Percentiles rank a stretch among this genome's conserved stretches.
Evolutionary conservation across 148 eudicot genomes (phyloP).

Genomic region (Heliosperma pusillum): DNA sequence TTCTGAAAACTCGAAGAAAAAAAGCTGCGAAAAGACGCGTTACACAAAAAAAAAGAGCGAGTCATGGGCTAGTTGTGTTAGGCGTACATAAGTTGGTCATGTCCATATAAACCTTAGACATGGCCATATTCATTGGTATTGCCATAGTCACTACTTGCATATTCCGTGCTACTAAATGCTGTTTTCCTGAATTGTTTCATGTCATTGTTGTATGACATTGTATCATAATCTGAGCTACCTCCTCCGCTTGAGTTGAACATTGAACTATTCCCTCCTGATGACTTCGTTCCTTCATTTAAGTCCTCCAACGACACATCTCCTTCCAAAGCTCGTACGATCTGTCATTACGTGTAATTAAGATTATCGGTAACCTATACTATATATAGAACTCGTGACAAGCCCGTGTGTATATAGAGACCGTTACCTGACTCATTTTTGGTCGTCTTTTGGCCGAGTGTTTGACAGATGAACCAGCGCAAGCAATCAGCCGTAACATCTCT

Average conservation of each 20-base stretch:
- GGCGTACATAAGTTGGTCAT: background rate
- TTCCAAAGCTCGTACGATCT: slow-evolving; percentile 78
- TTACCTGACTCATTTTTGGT: slow-evolving; percentile 86
- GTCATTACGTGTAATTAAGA: background rate
- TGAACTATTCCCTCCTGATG: slow-evolving; percentile 2
- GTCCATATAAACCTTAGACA: too few species aligned
- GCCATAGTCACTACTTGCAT: slow-evolving; percentile 47
- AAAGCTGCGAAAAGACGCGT: too few species aligned
- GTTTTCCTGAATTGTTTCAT: slow-evolving; percentile 31
- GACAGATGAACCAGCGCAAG: slow-evolving; percentile 61
- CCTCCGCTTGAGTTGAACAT: slow-evolving; percentile 27
- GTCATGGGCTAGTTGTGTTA: slow-evolving; percentile 7
- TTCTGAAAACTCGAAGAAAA: background rate
- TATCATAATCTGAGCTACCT: slow-evolving; percentile 41
- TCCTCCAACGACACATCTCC: slow-evolving; percentile 70
- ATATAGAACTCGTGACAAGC: too few species aligned
- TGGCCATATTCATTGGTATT: slow-evolving; percentile 30
- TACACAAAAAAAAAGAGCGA: background rate
- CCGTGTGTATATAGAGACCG: too few species aligned
- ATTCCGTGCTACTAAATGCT: slow-evolving; percentile 45
- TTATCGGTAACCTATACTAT: too few species aligned
- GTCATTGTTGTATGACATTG: slow-evolving; percentile 29
- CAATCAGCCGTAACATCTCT: slow-evolving; percentile 68
- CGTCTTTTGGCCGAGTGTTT: slow-evolving; percentile 74
- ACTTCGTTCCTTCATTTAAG: slow-evolving; percentile 35